Evolutionary conservation across 202 grass and related monocot genomes (phyloP).

Genomic region (Cymbopogon flexuosus): DNA sequence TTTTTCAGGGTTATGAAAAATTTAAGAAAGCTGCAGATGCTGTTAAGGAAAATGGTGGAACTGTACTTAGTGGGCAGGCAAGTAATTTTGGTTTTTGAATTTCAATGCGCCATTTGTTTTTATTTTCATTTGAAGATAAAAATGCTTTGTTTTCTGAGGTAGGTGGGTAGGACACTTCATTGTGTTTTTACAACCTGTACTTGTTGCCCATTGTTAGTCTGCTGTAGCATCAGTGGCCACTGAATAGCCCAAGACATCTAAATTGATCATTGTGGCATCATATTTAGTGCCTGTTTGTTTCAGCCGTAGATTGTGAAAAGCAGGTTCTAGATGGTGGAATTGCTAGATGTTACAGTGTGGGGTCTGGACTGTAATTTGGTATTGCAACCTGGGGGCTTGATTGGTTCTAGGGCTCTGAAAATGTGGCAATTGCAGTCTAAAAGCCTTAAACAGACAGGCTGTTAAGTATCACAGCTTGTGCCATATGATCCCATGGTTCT

Average conservation of each 20-base stretch:
- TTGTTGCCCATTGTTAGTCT: neutral
- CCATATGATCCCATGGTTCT: neutral
- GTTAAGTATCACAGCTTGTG: neutral
- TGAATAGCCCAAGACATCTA: neutral
- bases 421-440: neutral
- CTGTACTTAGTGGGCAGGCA: conserved; percentile 74
- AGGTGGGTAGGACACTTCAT: neutral
- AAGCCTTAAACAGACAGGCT: neutral
- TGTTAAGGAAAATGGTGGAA: conserved; percentile 64
- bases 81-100: conserved; percentile 33
- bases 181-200: neutral
- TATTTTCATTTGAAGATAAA: neutral
- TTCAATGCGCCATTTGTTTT: neutral
- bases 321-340: neutral
- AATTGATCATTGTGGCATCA: neutral
- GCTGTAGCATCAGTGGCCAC: neutral
- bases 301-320: neutral
- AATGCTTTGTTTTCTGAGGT: neutral
- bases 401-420: neutral
- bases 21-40: conserved; percentile 91
- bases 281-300: neutral
- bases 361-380: neutral
- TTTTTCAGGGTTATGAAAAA: conserved; percentile 82
- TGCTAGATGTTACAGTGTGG: neutral
- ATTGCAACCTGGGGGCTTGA: neutral